Percentiles rank a stretch among this genome's conserved stretches.
Conservation (phyloP, 805 yeast species). For the Candida awuae region DNA sequence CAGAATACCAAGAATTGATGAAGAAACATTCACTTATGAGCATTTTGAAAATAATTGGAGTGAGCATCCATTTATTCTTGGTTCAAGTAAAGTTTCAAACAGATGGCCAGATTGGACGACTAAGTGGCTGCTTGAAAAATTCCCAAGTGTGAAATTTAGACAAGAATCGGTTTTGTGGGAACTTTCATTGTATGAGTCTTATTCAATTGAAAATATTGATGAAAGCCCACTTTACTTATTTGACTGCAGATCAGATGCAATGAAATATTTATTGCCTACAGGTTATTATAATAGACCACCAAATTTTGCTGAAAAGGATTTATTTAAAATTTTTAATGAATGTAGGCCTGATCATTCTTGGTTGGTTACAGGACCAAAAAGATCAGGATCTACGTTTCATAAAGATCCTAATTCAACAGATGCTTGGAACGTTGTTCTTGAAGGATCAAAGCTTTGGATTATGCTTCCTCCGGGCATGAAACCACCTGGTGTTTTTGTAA, state of each 20-base stretch:
- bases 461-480: conserved; percentile 71
- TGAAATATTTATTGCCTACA: conserved; percentile 35
- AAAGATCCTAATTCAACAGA: conserved; percentile 87
- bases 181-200: conserved; percentile 49
- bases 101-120: conserved; percentile 65
- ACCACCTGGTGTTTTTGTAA: conserved; percentile 84
- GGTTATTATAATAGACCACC: conserved; percentile 13
- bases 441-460: conserved; percentile 77
- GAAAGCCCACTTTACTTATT: conserved; percentile 82
- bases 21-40: conserved; percentile 34
- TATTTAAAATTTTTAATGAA: conserved; percentile 26
- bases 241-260: conserved; percentile 71
- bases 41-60: conserved; percentile 38
- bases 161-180: conserved; percentile 87
- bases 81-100: conserved; percentile 15
- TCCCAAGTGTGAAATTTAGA: conserved; percentile 57
- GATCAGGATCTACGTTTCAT: conserved; percentile 86
- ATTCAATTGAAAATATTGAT: conserved; percentile 55
- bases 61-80: conserved; percentile 48
- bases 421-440: conserved; percentile 80
- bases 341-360: conserved; percentile 89
- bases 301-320: conserved; percentile 37
- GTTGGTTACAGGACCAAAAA: conserved; percentile 75
- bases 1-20: conserved; percentile 46
- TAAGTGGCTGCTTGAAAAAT: conserved; percentile 39